Evolutionary conservation across 1,284 basidiomycete species (phyloP), one percentile per base, ranked within the genome.

Genomic region (Taiwanofungus camphoratus): DNA sequence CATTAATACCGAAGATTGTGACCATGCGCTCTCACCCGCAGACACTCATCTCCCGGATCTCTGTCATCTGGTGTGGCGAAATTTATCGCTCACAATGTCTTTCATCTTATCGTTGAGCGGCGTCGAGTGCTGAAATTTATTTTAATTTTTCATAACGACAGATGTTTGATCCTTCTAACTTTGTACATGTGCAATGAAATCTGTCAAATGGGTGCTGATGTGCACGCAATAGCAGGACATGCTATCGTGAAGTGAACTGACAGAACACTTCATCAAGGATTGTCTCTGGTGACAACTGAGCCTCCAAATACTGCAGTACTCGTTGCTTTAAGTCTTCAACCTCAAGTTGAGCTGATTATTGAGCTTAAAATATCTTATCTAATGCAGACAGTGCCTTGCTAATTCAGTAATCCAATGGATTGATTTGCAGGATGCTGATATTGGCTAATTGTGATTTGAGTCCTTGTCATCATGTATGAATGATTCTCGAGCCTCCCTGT

Each of bases 191-290:
- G n/a, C n/a, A n/a, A n/a, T n/a, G n/a, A n/a, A n/a, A n/a, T n/a
- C n/a, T n/a, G n/a, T n/a, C n/a, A n/a, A n/a, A n/a, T n/a, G n/a
- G n/a, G n/a, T n/a, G n/a, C n/a, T n/a, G n/a, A n/a, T n/a, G n/a
- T n/a, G n/a, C n/a, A n/a, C n/a, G n/a, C n/a, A n/a, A n/a, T n/a
- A n/a, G n/a, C n/a, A n/a, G n/a, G n/a, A n/a, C n/a, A 7, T 8
- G 45, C 26, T 18, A 54, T 51, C 36, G 30, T n/a, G 53, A 44
- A 7, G 53, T 52, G 44, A 52, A 54, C 33, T 38, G 36, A 43
- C 47, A 51, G 45, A 54, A 49, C 15, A 52, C 38, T 34, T 52
- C 51, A 4, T 47, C 41, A 1, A 52, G 46, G 15, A 50, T 39
- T 3, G 42, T 52, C 12, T 46, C 26, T 23, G 45, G 39, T 19